Conservation (phyloP, 225 moss, liverwort and hornwort species). For the Sphagnum tenellum region DNA sequence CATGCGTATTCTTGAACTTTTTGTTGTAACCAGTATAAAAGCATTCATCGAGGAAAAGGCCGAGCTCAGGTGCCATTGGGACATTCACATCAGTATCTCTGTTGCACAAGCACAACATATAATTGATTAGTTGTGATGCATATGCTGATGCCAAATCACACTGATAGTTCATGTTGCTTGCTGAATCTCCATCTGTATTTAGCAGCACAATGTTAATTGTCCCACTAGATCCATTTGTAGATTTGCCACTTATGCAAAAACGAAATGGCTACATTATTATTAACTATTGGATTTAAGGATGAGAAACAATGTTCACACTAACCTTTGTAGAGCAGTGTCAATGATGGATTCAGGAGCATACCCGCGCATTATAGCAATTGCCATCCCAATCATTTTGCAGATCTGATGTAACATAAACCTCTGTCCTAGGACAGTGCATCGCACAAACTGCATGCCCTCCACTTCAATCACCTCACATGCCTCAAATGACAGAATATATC, state of each 20-base stretch:
- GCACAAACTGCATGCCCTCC: constrained; percentile 74
- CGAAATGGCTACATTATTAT: background rate
- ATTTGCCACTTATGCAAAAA: too few relatives aligned
- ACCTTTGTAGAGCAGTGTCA: constrained; percentile 65
- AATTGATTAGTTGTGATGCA: too few relatives aligned
- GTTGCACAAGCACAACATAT: background rate
- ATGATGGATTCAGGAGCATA: constrained; percentile 61
- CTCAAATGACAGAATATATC: constrained; percentile 73
- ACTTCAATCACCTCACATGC: constrained; percentile 50
- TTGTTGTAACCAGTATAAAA: constrained; percentile 66
- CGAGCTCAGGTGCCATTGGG: constrained; percentile 92
- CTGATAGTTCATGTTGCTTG: too few relatives aligned
- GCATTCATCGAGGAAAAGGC: constrained; percentile 83
- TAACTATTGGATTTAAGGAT: background rate
- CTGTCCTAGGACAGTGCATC: constrained; percentile 83
- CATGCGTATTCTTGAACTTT: constrained; percentile 51
- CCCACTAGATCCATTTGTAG: too few relatives aligned
- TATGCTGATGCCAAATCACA: too few relatives aligned
- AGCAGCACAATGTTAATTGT: too few relatives aligned
- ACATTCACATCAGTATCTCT: constrained; percentile 70
- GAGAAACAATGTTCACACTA: constrained; percentile 3
- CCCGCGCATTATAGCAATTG: constrained; percentile 88
- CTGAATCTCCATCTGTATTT: too few relatives aligned
- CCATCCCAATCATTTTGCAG: constrained; percentile 94
- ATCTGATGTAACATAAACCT: constrained; percentile 99